Evolutionary conservation across 768 basidiomycete genomes (phyloP).

Genomic region (Gloeopeniophorella convolvens): DNA sequence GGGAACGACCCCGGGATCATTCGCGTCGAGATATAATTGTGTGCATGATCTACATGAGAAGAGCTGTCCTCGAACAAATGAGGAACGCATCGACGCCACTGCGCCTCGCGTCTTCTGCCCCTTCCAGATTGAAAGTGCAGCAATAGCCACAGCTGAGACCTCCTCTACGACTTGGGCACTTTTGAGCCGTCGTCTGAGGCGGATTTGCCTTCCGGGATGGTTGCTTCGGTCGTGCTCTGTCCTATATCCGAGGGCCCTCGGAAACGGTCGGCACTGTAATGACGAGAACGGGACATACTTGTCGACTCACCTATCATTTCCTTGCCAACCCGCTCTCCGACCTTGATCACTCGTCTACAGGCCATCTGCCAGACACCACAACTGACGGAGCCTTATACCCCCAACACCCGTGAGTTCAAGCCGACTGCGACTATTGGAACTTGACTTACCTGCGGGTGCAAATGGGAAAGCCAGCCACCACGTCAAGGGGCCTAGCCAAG

Average conservation of each 20-base stretch:
- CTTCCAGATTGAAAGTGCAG: neutral
- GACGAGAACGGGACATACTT: neutral
- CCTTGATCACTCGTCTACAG: conserved; percentile 75
- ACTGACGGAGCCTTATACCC: conserved; percentile 71
- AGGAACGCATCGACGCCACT: neutral
- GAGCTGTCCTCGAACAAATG: neutral
- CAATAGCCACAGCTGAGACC: neutral
- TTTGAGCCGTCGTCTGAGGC: neutral
- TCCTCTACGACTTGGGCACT: neutral
- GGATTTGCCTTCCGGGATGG: neutral
- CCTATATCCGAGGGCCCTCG: neutral
- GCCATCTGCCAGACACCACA: conserved; percentile 96
- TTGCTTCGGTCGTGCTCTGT: neutral
- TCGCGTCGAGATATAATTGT: neutral
- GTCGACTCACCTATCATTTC: conserved; percentile 12
- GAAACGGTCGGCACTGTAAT: neutral
- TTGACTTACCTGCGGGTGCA: conserved; percentile 68
- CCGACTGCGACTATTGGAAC: conserved; percentile 1
- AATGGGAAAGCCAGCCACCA: conserved; percentile 92
- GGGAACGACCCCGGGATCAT: too few relatives aligned
- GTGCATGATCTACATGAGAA: neutral
- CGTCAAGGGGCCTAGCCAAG: conserved; percentile 83
- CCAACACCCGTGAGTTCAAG: neutral
- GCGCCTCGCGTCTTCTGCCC: neutral
- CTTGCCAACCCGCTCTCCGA: conserved; percentile 47